These are phyloP conservation scores for Thelephora aurantiotincta DNA, from an alignment of 768 basidiomycete species.

Conservation along the genomic window DNA sequence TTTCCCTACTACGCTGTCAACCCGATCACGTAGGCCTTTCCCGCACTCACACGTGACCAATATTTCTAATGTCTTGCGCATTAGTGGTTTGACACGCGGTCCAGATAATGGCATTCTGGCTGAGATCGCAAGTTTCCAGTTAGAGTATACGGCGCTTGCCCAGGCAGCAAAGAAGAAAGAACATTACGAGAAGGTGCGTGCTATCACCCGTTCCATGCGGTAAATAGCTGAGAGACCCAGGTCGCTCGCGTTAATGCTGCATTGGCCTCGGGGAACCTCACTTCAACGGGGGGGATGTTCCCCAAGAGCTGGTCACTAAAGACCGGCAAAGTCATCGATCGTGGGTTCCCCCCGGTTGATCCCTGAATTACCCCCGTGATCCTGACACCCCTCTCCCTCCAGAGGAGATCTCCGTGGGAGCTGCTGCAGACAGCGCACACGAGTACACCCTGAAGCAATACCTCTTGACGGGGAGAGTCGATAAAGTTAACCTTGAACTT, in stretches of 20 bases:
- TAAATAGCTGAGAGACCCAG: not conserved
- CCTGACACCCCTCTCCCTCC: constrained; percentile 19
- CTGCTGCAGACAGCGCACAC: constrained; percentile 58
- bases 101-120: constrained; percentile 40
- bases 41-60: not conserved
- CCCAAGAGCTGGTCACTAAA: constrained; percentile 42
- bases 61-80: not conserved
- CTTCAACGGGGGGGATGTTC: constrained; percentile 44
- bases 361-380: constrained; percentile 1
- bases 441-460: constrained; percentile 70
- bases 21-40: constrained; percentile 33
- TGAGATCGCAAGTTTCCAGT: constrained; percentile 69
- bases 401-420: constrained; percentile 39
- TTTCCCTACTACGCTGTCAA: constrained; percentile 60
- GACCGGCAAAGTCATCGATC: constrained; percentile 27
- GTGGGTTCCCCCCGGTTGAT: constrained; percentile 21
- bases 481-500: constrained; percentile 46
- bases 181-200: constrained; percentile 40
- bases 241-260: not conserved
- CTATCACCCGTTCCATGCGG: not conserved
- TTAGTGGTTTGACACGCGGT: constrained; percentile 24
- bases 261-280: constrained; percentile 24
- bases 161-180: constrained; percentile 59
- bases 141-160: constrained; percentile 79
- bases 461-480: constrained; percentile 47